A percentile compares a stretch with the other conserved stretches of the same genome.
phyloP scores from a whole-genome alignment of 192 early-diverging fungal genomes.

The Polychytrium aggregatum region DNA sequence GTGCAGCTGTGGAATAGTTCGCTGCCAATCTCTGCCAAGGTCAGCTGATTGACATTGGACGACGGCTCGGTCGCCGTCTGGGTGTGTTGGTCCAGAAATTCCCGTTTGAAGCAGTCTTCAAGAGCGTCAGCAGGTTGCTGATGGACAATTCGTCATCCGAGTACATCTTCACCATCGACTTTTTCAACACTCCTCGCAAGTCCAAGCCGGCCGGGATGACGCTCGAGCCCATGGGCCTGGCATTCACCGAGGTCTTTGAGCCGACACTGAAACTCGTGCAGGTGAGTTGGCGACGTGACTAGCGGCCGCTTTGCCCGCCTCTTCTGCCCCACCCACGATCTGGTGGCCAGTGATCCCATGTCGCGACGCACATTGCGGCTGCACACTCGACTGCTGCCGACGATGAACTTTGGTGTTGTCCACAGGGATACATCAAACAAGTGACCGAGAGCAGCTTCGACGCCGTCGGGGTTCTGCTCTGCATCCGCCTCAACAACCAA shows the following conservation, averaged over 20 bases:
- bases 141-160: constrained; percentile 93
- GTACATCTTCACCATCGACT: constrained; percentile 84
- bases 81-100: constrained; percentile 40
- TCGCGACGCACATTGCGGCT: no score
- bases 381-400: no score
- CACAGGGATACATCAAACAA: constrained; percentile 37
- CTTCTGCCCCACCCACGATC: no score
- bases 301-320: no score
- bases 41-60: no score
- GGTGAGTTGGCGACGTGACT: no score
- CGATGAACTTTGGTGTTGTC: not conserved
- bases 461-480: constrained; percentile 81
- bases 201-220: constrained; percentile 29
- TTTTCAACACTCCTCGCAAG: constrained; percentile 69
- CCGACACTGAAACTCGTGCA: constrained; percentile 62
- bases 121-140: constrained; percentile 81
- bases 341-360: no score
- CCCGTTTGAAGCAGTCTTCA: constrained; percentile 82
- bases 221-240: constrained; percentile 17
- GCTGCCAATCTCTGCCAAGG: no score
- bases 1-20: no score
- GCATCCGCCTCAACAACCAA: constrained; percentile 78
- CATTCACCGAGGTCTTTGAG: constrained; percentile 86
- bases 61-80: not conserved
- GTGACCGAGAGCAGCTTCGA: constrained; percentile 73